Evolutionary conservation across 306 rosid genomes (phyloP), one percentile per base, ranked within the genome.

Genomic region (Castanea sativa): DNA sequence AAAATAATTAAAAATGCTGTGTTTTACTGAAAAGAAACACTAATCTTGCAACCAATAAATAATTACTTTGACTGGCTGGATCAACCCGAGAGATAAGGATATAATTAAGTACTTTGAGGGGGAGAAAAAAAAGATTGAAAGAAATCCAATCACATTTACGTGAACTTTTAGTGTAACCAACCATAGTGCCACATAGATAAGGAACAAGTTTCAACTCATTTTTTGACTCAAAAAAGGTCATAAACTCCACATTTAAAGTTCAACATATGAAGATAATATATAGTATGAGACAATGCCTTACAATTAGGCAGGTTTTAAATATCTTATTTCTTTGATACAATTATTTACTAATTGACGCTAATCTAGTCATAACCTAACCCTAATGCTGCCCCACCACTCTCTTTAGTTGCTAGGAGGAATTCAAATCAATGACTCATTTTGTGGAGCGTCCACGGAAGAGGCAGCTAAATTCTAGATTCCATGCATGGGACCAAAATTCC

Each of bases 311-410:
- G 25, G 71, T 65, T 65, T 65, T 29, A 16, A 49, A 30, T 65
- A 65, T 32, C 23, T 65, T 65, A 67, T 33, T 67, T 18, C 20
- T 67, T 21, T 16, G 7, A 9, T 11, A 27, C 7, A 25, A 60
- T 12, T 21, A 4, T 21, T 11, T 21, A 21, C 25, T 25, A 60
- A 25, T 60, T 60, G 33, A 25, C 29, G 32, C 27, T 23, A 21
- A 64, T 64, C 70, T 64, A 7, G 70, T 38, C 45, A 9, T 64
- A 29, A 30, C 70, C 70, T 32, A 64, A 64, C 43, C 70, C 70
- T 64, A 61, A 61, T 61, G n/a, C 70, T 30, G 45, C 70, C 70
- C 70, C 70, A 64, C 70, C 45, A 64, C 23, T 20, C 41, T 64
- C 45, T 64, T 11, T 59, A 12, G 43, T 30, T 16, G 45, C 43